Percentiles rank a stretch among this genome's conserved stretches.
phyloP scores from a whole-genome alignment of 2,329 filamentous ascomycete species.

The Epicoccum sorghinum region DNA sequence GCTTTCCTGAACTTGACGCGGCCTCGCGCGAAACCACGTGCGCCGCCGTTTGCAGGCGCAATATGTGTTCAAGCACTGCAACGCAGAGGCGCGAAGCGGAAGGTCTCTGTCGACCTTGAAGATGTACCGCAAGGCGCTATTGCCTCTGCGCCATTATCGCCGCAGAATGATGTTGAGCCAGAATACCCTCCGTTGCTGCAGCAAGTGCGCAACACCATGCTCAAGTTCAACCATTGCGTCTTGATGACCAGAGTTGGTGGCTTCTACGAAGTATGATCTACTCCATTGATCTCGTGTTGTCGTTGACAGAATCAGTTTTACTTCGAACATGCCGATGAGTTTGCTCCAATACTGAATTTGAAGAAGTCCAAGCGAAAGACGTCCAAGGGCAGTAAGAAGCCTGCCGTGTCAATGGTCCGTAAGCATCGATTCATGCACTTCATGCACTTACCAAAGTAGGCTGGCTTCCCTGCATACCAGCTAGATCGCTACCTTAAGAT shows the following conservation, averaged over 20 bases:
- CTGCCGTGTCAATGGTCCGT: conserved; percentile 77
- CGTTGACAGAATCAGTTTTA: conserved; percentile 65
- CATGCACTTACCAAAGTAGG: conserved; percentile 55
- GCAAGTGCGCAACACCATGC: conserved; percentile 88
- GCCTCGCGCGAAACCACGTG: conserved; percentile 39
- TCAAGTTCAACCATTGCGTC: conserved; percentile 87
- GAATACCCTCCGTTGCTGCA: conserved; percentile 87
- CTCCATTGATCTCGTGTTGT: neutral
- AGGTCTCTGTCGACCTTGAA: conserved; percentile 40
- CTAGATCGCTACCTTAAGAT: conserved; percentile 91
- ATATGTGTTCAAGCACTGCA: conserved; percentile 27
- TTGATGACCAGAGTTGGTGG: conserved; percentile 89
- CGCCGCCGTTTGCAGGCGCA: conserved; percentile 3
- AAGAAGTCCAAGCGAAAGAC: conserved; percentile 85
- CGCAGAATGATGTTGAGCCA: conserved; percentile 55
- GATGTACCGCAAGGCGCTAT: conserved; percentile 64
- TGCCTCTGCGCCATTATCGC: conserved; percentile 48
- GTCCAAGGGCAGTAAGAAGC: conserved; percentile 57
- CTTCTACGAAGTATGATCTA: conserved; percentile 76
- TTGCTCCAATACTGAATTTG: conserved; percentile 82
- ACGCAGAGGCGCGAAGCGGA: conserved; percentile 50
- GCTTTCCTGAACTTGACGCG: conserved; percentile 30
- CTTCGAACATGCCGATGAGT: conserved; percentile 92
- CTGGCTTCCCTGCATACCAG: conserved; percentile 92
- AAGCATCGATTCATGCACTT: neutral